Base-by-base conservation (phyloP, 192 early-diverging fungal species). In the Umbelopsis ramanniana region DNA sequence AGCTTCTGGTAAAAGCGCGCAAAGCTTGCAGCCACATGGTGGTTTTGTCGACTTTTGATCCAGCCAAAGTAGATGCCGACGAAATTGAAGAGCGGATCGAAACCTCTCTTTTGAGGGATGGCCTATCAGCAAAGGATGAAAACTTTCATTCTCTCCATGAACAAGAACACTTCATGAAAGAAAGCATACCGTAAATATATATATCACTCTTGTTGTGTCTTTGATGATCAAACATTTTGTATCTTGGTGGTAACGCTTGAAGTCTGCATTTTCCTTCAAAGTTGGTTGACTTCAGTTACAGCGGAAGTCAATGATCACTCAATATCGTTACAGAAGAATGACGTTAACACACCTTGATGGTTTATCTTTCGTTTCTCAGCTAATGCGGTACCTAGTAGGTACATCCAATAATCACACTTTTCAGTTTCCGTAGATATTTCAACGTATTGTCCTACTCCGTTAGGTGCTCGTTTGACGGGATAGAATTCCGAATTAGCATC, bases 361-460 rank as follows among this genome's bases (percentile, higher is more conserved):
- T 50, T 10, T 2, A 50, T 6, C 6, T 50, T 50, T 8, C 48
- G 48, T 21, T 50, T 50, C n/a, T 50, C 48, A 6, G 57, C 26
- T 37, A 63, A n/a, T 38, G 57, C 57, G 15, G 57, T 26, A 3
- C 57, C 57, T 11, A 63, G 57, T 17, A n/a, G 9, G 14, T 37
- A 63, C 57, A 63, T 63, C 57, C 57, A 63, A 63, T 63, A 63
- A n/a, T 63, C 57, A 14, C 57, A 63, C 35, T 63, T 63, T 63
- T 29, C 2, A 1, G 15, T 14, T 12, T 35, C 33, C 29, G 57
- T 37, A n/a, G 57, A 33, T 35, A 35, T 17, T 63, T 63, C 57
- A 19, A 63, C 19, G 33, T 63, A 63, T 15, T 63, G 26, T 5
- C 57, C 57, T 19, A 63, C 11, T 10, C 29, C 57, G 57, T 63